A percentile compares a stretch with the other conserved stretches of the same genome.
phyloP scores from a whole-genome alignment of 148 eudicot species.

The Camellia granthamiana region DNA sequence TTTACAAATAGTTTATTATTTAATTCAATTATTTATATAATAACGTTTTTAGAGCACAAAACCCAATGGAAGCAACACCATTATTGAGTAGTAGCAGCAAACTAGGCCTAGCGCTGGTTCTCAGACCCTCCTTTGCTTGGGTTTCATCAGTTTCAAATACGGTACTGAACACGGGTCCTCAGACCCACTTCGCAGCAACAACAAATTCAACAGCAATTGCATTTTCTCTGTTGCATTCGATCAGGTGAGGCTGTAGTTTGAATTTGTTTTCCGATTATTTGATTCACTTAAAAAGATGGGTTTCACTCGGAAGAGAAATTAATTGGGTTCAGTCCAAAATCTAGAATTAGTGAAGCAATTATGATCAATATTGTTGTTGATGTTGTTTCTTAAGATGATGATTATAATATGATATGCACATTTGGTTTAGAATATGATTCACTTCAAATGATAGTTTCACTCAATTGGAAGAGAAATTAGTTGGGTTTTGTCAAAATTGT shows the following conservation, averaged over 20 bases:
- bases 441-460: background rate
- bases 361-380: background rate
- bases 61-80: background rate
- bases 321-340: background rate
- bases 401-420: background rate
- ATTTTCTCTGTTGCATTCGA: background rate
- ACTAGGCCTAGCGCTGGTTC: background rate
- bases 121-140: background rate
- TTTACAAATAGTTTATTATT: background rate
- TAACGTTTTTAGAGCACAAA: background rate
- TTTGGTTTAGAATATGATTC: no score
- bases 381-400: background rate
- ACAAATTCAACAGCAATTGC: background rate
- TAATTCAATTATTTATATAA: background rate
- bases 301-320: background rate
- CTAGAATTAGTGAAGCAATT: background rate
- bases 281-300: background rate
- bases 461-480: background rate
- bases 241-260: constrained; percentile 4
- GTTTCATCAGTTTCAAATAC: background rate
- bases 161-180: background rate
- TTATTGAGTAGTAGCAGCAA: background rate
- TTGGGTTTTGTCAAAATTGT: background rate
- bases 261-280: background rate
- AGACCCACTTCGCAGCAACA: background rate